These are phyloP conservation scores for Senna siamea DNA, from an alignment of 306 rosid species.

Conservation along the genomic window DNA sequence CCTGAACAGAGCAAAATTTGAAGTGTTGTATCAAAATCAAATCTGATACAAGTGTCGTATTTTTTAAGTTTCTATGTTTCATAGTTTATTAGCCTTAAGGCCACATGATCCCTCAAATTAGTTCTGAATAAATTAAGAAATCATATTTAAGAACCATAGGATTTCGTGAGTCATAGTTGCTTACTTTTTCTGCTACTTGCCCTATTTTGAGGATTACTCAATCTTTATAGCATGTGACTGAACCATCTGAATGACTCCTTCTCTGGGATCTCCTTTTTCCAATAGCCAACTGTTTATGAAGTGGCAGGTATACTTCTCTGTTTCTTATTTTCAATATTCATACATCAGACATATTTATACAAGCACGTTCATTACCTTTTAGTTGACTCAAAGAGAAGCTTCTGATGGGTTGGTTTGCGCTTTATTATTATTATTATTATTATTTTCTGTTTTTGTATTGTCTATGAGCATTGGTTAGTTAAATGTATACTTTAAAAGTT, in stretches of 20 bases:
- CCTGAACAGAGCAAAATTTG: neutral
- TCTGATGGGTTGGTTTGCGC: constrained; percentile 18
- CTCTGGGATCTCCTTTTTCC: neutral
- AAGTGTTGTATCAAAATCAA: neutral
- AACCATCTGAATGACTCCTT: neutral
- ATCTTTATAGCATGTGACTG: no score
- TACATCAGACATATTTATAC: no score
- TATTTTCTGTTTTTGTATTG: constrained; percentile 31
- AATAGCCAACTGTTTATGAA: constrained; percentile 7
- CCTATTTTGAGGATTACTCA: neutral
- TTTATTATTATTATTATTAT: no score
- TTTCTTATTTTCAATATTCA: no score
- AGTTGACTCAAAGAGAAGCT: neutral
- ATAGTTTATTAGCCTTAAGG: neutral
- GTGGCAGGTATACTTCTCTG: no score
- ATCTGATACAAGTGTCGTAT: neutral
- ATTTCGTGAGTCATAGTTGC: neutral
- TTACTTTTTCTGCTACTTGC: neutral
- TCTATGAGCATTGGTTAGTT: constrained; percentile 21
- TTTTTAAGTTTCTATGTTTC: neutral
- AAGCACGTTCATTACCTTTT: no score
- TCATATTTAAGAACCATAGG: no score
- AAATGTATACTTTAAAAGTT: neutral
- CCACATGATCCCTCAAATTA: no score
- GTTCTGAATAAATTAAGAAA: no score